Evolutionary conservation across 2,329 filamentous ascomycete species (phyloP), one percentile per base, ranked within the genome.

Genomic region (Daldinia sp.): DNA sequence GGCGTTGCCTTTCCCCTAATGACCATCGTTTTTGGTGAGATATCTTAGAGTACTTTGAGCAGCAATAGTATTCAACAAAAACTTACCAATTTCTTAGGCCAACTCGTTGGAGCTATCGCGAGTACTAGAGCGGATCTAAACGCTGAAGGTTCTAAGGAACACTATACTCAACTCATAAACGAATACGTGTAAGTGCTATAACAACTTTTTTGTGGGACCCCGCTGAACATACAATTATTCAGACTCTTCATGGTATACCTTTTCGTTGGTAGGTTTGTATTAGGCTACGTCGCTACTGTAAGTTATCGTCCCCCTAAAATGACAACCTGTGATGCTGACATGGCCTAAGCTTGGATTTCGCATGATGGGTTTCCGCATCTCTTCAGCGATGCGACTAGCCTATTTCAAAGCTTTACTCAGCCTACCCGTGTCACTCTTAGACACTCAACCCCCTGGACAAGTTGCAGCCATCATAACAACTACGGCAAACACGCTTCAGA

Each of bases 181-280:
- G 77, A 77, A 64, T 81, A 86, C 63, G 80, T 86, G 77, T 85
- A 77, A 77, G 82, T 68, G 26, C 1, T 9, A 15, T 10, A 56
- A 54, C 46, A 13, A 42, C 44, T 26, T 30, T 2, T 56, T 12
- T 7, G 15, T 1, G 7, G 1, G 28, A 61, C 13, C 7, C 1
- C 6, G 23, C 44, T 58, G 48, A 60, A 28, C 28, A 37, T 56
- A 15, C 60, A n/a, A 5, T 28, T 41, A 48, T 59, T 39, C 60
- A 88, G 87, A 0, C 81, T 94, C 0, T 92, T 89, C 77, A 89
- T 93, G 75, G 85, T 93, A 51, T 90, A 89, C 66, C 82, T 94
- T 10, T 94, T 93, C 77, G 79, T 93, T 41, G 90, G 82, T 7
- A 89, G 90, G 51, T 89, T 92, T 69, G 75, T 82, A 6, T 80